Evolutionary conservation across 495 filamentous ascomycete species (phyloP).

Genomic region (Halenospora varia): DNA sequence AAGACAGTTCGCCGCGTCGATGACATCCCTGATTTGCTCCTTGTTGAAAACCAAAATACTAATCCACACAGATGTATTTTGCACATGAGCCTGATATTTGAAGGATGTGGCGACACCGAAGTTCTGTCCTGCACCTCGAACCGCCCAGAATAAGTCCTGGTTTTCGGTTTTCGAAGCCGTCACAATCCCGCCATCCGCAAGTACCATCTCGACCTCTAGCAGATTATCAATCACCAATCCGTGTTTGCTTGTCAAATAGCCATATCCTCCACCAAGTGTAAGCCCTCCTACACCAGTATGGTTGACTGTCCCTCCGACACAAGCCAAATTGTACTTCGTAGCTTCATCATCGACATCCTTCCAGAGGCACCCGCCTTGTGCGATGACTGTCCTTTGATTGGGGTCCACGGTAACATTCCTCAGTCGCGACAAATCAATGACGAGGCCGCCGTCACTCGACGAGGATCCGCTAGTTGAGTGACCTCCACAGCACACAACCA

Average conservation of each 20-base stretch:
- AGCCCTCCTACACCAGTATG: slow-evolving; percentile 57
- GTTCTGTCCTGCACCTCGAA: slow-evolving; percentile 46
- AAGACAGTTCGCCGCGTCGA: slow-evolving; percentile 37
- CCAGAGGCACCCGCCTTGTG: slow-evolving; percentile 52
- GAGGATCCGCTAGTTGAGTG: slow-evolving; percentile 17
- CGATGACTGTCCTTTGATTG: slow-evolving; percentile 38
- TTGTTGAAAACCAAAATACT: slow-evolving; percentile 39
- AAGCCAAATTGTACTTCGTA: slow-evolving; percentile 44
- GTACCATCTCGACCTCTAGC: slow-evolving; percentile 41
- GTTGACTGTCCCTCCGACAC: slow-evolving; percentile 57
- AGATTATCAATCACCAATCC: slow-evolving; percentile 49
- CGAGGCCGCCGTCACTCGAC: slow-evolving; percentile 44
- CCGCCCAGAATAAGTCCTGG: slow-evolving; percentile 44
- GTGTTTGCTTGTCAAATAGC: slow-evolving; percentile 42
- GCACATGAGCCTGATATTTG: neutral
- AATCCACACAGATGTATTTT: slow-evolving; percentile 35
- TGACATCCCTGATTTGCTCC: slow-evolving; percentile 21
- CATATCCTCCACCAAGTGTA: slow-evolving; percentile 55
- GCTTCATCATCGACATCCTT: slow-evolving; percentile 51
- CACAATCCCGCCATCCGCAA: slow-evolving; percentile 41
- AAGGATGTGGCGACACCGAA: slow-evolving; percentile 36
- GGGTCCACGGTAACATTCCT: slow-evolving; percentile 42
- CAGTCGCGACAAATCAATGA: slow-evolving; percentile 53
- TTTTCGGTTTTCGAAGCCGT: slow-evolving; percentile 34
- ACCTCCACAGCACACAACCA: slow-evolving; percentile 35